Conservation (phyloP, 179 eudicot genomes). For the Dionaea muscipula region DNA sequence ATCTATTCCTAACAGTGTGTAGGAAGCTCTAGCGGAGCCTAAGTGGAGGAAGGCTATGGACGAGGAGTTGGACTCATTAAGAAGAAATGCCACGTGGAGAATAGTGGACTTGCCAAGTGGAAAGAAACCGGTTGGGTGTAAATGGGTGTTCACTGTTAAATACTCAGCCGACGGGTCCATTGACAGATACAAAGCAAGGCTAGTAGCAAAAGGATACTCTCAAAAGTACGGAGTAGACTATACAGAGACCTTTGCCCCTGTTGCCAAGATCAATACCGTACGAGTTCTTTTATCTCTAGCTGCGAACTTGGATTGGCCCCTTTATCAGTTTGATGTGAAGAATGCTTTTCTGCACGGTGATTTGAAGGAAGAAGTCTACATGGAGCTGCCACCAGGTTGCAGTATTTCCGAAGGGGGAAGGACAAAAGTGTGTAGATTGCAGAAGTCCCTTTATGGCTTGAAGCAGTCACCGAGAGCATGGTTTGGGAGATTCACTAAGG, state of each 20-base stretch:
- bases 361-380: not conserved
- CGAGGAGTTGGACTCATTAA: not conserved
- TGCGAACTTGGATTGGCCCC: not conserved
- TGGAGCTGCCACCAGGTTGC: not conserved
- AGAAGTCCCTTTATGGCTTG: not conserved
- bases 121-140: not conserved
- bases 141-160: not conserved
- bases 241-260: not conserved
- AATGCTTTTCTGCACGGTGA: not conserved
- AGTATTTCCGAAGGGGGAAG: not conserved
- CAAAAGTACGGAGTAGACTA: not conserved
- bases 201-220: not conserved
- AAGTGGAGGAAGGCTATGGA: not conserved
- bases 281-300: not conserved
- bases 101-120: not conserved
- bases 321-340: not conserved
- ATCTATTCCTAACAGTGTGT: slow-evolving; percentile 5
- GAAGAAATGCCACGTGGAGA: not conserved
- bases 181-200: not conserved
- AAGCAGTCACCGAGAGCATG: not conserved
- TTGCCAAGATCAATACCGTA: not conserved
- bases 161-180: not conserved
- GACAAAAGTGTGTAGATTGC: not conserved
- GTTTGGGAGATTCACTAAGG: not conserved
- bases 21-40: not conserved